These are phyloP conservation scores for Marasmius tenuissimus DNA, from an alignment of 1,284 basidiomycete genomes.

Conservation along the genomic window DNA sequence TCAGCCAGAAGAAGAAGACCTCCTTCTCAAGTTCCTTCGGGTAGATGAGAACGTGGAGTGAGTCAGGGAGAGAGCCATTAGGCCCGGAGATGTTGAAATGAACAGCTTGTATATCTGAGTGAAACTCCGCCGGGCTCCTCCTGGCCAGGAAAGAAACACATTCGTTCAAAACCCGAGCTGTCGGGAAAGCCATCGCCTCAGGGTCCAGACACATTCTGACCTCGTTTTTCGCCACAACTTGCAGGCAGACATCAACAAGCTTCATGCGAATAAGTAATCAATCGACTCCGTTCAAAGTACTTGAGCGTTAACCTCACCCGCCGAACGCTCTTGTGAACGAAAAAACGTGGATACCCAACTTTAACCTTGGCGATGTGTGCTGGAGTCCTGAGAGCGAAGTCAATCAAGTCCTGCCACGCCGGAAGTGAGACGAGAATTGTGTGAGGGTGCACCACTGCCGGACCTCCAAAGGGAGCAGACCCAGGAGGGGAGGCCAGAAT, in stretches of 20 bases:
- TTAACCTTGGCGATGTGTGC: constrained; percentile 84
- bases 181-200: not conserved
- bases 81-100: constrained; percentile 18
- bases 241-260: constrained; percentile 74
- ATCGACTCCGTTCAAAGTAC: not conserved
- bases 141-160: not conserved
- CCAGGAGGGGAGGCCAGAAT: not conserved
- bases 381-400: constrained; percentile 88
- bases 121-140: not conserved
- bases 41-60: constrained; percentile 82
- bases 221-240: constrained; percentile 51
- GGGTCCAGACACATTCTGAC: not conserved
- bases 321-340: constrained; percentile 86
- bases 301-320: constrained; percentile 56
- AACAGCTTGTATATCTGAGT: constrained; percentile 18
- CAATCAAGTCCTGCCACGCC: constrained; percentile 91
- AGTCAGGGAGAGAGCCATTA: constrained; percentile 28
- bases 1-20: constrained; percentile 96
- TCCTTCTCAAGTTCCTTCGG: constrained; percentile 61
- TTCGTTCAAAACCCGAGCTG: not conserved
- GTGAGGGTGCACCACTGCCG: constrained; percentile 49
- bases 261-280: constrained; percentile 52
- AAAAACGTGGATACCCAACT: constrained; percentile 95
- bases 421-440: constrained; percentile 98
- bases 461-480: not conserved